Conservation (phyloP, 768 basidiomycete species). For the Trametes cubensis region DNA sequence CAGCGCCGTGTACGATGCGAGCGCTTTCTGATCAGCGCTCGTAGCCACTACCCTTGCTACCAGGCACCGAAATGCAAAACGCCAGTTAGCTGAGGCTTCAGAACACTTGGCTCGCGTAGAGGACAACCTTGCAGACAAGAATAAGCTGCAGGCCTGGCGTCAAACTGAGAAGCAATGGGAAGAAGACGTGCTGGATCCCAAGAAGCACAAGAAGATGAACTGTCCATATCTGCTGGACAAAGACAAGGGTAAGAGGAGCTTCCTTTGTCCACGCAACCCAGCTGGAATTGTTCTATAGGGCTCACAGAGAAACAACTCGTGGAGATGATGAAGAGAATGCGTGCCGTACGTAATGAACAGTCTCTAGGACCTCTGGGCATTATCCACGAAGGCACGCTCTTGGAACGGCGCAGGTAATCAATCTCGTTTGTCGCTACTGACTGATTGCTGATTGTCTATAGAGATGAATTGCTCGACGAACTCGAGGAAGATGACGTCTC, state of each 20-base stretch:
- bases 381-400: not conserved
- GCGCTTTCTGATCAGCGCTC: not conserved
- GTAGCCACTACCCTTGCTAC: not conserved
- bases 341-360: not conserved
- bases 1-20: not conserved
- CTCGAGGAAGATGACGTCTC: no score
- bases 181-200: not conserved
- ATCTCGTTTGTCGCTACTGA: not conserved
- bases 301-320: not conserved
- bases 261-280: no score
- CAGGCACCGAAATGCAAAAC: not conserved
- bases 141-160: constrained; percentile 21
- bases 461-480: no score
- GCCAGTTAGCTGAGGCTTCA: not conserved
- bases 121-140: not conserved
- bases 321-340: not conserved
- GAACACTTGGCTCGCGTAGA: not conserved
- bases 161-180: not conserved
- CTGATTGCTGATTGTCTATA: no score
- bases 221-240: not conserved
- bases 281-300: not conserved
- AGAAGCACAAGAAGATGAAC: not conserved
- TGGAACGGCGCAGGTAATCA: not conserved
- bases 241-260: not conserved
- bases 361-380: not conserved